These are phyloP conservation scores for Rhododendron griersonianum DNA, from an alignment of 148 eudicot genomes.

Conservation along the genomic window DNA sequence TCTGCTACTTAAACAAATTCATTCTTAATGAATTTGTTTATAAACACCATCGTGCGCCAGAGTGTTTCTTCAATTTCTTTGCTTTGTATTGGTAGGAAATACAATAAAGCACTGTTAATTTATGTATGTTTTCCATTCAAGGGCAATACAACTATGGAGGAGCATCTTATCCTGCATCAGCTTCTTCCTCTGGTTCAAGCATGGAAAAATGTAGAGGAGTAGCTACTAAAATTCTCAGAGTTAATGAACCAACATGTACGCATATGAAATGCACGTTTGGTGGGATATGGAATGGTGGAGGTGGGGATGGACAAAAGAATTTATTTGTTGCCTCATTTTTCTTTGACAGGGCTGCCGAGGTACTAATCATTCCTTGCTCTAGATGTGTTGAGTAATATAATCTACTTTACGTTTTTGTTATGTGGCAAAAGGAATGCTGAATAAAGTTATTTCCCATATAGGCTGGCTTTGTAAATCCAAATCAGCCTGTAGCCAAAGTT, in stretches of 20 bases:
- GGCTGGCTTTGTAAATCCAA: conserved; percentile 82
- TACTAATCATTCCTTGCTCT: conserved; percentile 20
- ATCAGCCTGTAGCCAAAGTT: conserved; percentile 59
- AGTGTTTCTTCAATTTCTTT: background rate
- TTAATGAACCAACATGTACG: conserved; percentile 80
- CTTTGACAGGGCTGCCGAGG: conserved; percentile 99
- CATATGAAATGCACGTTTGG: conserved; percentile 99
- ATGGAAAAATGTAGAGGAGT: conserved; percentile 46
- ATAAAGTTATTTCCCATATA: conserved; percentile 14
- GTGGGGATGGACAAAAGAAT: conserved; percentile 90
- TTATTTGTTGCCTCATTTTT: conserved; percentile 94
- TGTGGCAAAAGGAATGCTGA: conserved; percentile 2
- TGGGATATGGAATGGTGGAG: conserved; percentile 96
- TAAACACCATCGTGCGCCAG: background rate
- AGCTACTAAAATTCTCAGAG: conserved; percentile 67
- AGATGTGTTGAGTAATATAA: background rate
- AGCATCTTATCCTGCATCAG: conserved; percentile 35
- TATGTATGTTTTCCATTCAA: conserved; percentile 19
- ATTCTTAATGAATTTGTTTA: background rate
- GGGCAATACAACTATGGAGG: conserved; percentile 86
- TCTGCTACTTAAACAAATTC: background rate
- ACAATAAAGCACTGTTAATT: background rate
- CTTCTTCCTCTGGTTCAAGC: conserved; percentile 65
- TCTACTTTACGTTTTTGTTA: background rate
- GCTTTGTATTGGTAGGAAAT: background rate